Percentiles rank a stretch among this genome's conserved stretches.
These are phyloP conservation scores for Nemania sp. DNA, from an alignment of 2,329 filamentous ascomycete genomes.

Conservation along the genomic window DNA sequence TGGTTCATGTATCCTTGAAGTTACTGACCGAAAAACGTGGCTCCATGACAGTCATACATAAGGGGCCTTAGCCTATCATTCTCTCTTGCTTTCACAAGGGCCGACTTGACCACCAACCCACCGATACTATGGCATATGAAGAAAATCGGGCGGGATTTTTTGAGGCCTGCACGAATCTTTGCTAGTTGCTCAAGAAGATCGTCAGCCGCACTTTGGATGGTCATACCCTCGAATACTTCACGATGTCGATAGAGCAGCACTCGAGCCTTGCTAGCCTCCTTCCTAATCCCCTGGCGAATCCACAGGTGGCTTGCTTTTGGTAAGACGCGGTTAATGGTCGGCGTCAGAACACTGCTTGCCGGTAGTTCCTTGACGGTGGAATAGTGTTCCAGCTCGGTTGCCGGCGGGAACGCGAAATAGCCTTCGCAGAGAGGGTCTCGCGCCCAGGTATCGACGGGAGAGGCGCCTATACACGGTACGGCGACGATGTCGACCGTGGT, in stretches of 20 bases:
- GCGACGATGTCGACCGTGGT: conserved; percentile 58
- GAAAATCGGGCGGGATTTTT: conserved; percentile 54
- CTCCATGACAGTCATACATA: conserved; percentile 60
- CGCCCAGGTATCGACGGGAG: conserved; percentile 57
- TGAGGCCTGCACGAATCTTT: conserved; percentile 38
- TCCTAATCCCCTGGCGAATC: conserved; percentile 57
- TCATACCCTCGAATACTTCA: conserved; percentile 45
- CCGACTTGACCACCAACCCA: conserved; percentile 61
- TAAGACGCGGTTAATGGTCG: conserved; percentile 39
- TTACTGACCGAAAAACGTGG: conserved; percentile 60
- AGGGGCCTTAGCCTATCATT: conserved; percentile 47
- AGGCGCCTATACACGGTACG: conserved; percentile 57
- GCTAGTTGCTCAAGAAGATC: conserved; percentile 51
- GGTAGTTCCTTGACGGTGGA: conserved; percentile 40
- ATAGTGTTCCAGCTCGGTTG: conserved; percentile 31
- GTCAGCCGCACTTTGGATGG: conserved; percentile 49
- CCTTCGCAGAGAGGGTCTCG: conserved; percentile 52
- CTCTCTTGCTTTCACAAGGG: conserved; percentile 52
- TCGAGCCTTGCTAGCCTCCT: conserved; percentile 50
- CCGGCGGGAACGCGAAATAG: conserved; percentile 47
- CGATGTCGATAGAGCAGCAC: conserved; percentile 58
- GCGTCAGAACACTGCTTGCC: conserved; percentile 37
- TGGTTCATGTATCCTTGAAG: background rate
- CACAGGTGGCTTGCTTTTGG: conserved; percentile 48
- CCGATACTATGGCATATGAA: conserved; percentile 66